A percentile compares a stretch with the other conserved stretches of the same genome.
Evolutionary conservation across 2,329 filamentous ascomycete genomes (phyloP).

Genomic region (Epichloe hybrida): DNA sequence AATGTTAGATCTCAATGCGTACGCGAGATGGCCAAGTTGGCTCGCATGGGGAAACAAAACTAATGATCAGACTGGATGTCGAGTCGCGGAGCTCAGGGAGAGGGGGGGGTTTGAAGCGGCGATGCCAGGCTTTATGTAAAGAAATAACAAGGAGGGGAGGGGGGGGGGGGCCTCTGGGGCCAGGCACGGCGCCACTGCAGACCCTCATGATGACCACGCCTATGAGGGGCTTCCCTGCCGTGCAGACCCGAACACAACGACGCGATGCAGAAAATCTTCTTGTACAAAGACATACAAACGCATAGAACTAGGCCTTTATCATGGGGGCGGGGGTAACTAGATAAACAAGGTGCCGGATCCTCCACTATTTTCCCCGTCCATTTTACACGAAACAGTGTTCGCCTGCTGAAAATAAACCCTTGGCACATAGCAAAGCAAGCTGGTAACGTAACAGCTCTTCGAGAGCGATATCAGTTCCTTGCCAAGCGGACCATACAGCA

Average conservation of each 20-base stretch:
- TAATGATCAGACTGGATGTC: neutral
- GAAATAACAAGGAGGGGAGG: neutral
- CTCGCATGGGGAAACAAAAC: neutral
- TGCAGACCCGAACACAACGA: neutral
- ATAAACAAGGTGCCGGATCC: neutral
- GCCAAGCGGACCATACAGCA: neutral
- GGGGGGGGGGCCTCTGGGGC: neutral
- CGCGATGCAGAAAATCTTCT: neutral
- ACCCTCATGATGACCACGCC: conserved; percentile 4
- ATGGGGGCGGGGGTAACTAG: neutral
- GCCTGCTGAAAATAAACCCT: neutral
- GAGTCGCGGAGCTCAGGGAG: neutral
- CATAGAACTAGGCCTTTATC: too few relatives aligned
- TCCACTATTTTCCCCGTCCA: neutral
- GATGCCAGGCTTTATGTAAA: neutral
- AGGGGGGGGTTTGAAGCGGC: neutral
- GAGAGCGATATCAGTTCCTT: neutral
- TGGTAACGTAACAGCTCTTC: neutral
- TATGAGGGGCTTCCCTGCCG: neutral
- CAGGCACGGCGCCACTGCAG: conserved; percentile 4
- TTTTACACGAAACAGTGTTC: neutral
- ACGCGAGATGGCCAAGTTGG: neutral
- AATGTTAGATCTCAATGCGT: neutral
- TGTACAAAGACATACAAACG: neutral
- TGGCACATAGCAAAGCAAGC: neutral